Evolutionary conservation across 73 alveolate species (phyloP), one percentile per base, ranked within the genome.

Genomic region (Breviolum minutum): DNA sequence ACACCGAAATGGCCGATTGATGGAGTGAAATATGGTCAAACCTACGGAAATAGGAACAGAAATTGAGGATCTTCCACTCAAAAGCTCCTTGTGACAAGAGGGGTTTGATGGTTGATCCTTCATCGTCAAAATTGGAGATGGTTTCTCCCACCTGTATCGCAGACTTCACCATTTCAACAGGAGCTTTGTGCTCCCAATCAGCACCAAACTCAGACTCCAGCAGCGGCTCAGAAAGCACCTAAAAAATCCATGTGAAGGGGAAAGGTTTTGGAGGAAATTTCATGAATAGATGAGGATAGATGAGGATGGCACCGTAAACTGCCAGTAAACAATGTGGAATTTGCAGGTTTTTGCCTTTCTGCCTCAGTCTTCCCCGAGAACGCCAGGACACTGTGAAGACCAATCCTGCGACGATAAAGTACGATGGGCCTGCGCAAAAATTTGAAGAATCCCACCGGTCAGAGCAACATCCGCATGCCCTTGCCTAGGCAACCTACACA

Each of bases 151-250:
- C 97, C 97, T 92, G 98, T 32, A 92, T 63, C 19, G 98, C 98
- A 61, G 87, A 92, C 73, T 74, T 92, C 61, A 92, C 98, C 98
- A 92, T 92, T 74, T 92, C 98, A 68, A 92, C 82, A n/a, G 98
- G 98, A 29, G 98, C 98, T 69, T 92, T 92, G 90, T 92, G 98
- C 29, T 92, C 98, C 98, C 98, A 92, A 24, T 92, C 98, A 14
- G 89, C 66, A 11, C 98, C 98, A 64, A 92, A 92, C 98, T 92
- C 98, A 13, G 98, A 73, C 80, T 92, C 98, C 60, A 92, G 98
- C 80, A 92, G 76, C 69, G 98, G 98, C 90, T 92, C 98, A 8
- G 98, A 92, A 2, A 92, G 90, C 48, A 92, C 98, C 98, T 92
- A 22, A 8, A 63, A 79, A 1, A 8, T 62, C 69, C n/a, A 40